Conservation (phyloP, 2,329 filamentous ascomycete genomes). For the Dactylella cylindrospora region DNA sequence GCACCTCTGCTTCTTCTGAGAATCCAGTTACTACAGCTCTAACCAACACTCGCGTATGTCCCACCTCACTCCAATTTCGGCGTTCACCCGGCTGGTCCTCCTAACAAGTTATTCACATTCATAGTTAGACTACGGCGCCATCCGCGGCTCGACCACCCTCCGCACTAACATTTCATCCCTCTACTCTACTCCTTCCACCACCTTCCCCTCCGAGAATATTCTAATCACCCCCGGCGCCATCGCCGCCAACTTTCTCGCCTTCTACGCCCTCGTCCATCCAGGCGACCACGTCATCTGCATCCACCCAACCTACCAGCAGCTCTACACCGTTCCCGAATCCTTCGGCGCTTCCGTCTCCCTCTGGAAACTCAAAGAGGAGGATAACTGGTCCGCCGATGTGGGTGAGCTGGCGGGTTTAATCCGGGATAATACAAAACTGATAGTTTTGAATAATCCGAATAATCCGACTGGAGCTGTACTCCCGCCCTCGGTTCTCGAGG, state of each 20-base stretch:
- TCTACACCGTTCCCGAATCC: constrained; percentile 73
- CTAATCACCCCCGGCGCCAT: constrained; percentile 80
- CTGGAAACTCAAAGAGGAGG: constrained; percentile 68
- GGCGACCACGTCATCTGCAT: constrained; percentile 85
- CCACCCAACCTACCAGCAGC: constrained; percentile 82
- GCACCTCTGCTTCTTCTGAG: constrained; percentile 45
- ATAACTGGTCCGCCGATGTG: constrained; percentile 68
- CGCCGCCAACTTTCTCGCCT: constrained; percentile 76
- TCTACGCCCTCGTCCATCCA: constrained; percentile 70
- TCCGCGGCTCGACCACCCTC: constrained; percentile 66
- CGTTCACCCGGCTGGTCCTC: constrained; percentile 60
- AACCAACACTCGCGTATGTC: constrained; percentile 45
- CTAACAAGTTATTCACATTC: no score
- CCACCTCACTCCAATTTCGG: no score
- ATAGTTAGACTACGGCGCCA: constrained; percentile 72
- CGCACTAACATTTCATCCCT: constrained; percentile 66
- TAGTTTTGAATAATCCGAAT: constrained; percentile 73
- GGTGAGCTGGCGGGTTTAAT: constrained; percentile 67
- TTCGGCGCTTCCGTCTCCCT: constrained; percentile 75
- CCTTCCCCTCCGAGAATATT: constrained; percentile 63
- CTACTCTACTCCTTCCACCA: constrained; percentile 61
- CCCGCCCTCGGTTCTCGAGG: constrained; percentile 61
- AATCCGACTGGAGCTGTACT: constrained; percentile 78
- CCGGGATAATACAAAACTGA: constrained; percentile 68
- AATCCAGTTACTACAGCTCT: constrained; percentile 24